Percentiles rank a stretch among this genome's conserved stretches.
These are phyloP conservation scores for Colletotrichum sublineola DNA, from an alignment of 2,329 filamentous ascomycete species.

Conservation along the genomic window DNA sequence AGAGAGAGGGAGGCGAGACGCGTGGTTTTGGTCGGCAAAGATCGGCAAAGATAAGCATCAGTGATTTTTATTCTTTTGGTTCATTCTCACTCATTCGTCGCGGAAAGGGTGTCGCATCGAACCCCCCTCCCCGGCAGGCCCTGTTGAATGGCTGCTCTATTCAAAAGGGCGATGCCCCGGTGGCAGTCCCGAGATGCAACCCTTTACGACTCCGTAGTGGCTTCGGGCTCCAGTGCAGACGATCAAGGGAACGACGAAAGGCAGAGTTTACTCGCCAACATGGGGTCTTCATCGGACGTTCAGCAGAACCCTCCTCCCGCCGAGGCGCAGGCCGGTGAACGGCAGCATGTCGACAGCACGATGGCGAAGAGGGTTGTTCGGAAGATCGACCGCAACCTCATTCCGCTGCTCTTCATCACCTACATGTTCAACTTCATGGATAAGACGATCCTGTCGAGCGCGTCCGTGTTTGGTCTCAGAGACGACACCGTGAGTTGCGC, in stretches of 20 bases:
- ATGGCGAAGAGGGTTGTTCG: slow-evolving; percentile 57
- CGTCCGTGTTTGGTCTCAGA: slow-evolving; percentile 68
- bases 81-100: slow-evolving; percentile 2
- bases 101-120: slow-evolving; percentile 20
- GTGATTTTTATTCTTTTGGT: neutral
- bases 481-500: slow-evolving; percentile 56
- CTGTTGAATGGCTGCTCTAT: slow-evolving; percentile 13
- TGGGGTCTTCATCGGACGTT: slow-evolving; percentile 27
- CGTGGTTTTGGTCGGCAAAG: slow-evolving; percentile 12
- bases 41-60: slow-evolving; percentile 35
- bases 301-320: slow-evolving; percentile 21
- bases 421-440: slow-evolving; percentile 74
- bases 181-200: slow-evolving; percentile 8
- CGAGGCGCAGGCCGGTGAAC: slow-evolving; percentile 23
- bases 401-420: slow-evolving; percentile 68
- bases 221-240: slow-evolving; percentile 7
- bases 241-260: slow-evolving; percentile 18
- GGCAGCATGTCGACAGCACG: slow-evolving; percentile 42
- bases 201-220: neutral
- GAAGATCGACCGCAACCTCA: slow-evolving; percentile 68
- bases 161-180: slow-evolving; percentile 32
- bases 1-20: slow-evolving; percentile 2
- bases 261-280: slow-evolving; percentile 32
- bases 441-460: slow-evolving; percentile 69
- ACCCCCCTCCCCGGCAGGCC: neutral